Evolutionary conservation across 768 basidiomycete species (phyloP).

Genomic region (Polyporus arcularius): DNA sequence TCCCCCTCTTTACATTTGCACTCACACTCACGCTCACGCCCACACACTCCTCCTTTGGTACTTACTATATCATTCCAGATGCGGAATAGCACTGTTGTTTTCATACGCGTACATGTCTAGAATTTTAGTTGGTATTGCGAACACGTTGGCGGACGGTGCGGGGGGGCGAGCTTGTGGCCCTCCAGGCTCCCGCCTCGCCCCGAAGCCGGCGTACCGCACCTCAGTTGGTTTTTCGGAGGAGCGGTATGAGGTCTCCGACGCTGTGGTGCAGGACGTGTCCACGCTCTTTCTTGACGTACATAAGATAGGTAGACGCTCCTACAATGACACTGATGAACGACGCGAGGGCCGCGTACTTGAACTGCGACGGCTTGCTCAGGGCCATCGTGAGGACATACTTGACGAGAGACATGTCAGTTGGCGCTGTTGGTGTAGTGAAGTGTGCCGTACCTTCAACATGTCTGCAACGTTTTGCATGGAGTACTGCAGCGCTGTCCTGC

Average conservation of each 20-base stretch:
- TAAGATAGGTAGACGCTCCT: constrained; percentile 32
- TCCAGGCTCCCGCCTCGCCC: no score
- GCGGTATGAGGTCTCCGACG: constrained; percentile 17
- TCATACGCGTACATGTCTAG: neutral
- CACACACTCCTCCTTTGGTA: neutral
- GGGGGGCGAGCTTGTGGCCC: no score
- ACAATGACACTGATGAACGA: constrained; percentile 33
- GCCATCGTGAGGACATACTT: constrained; percentile 38
- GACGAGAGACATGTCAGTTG: neutral
- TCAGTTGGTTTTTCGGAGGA: neutral
- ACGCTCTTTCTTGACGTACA: constrained; percentile 34
- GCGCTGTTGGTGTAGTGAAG: neutral
- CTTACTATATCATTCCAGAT: constrained; percentile 4
- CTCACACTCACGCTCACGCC: no score
- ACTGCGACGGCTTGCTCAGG: constrained; percentile 35
- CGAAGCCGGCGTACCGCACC: no score
- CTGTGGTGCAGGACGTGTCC: constrained; percentile 34
- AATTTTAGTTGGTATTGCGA: neutral
- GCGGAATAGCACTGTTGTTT: neutral
- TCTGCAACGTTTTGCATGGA: constrained; percentile 35
- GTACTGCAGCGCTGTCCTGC: constrained; percentile 36
- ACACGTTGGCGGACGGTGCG: neutral
- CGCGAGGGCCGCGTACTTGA: constrained; percentile 37
- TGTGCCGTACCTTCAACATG: constrained; percentile 23
- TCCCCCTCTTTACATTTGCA: no score